Evolutionary conservation across 768 basidiomycete genomes (phyloP), one percentile per base, ranked within the genome.

Genomic region (Lactarius tabidus): DNA sequence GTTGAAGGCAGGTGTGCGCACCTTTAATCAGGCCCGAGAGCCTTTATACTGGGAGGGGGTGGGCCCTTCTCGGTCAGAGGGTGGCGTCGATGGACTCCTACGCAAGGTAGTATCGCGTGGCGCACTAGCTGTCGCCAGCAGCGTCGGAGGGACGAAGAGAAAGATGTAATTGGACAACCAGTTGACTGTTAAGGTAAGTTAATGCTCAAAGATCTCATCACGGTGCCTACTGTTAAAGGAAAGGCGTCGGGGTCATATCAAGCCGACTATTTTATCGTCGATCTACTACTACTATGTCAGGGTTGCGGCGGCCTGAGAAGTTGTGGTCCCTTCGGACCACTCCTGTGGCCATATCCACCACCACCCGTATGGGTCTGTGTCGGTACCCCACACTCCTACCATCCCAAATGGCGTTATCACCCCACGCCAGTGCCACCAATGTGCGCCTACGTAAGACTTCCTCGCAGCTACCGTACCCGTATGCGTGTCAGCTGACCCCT

Each of bases 281-380:
- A 36, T 6, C 23, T 48, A 48, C 12, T 26, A 9, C 23, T 48
- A 48, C 12, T 26, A 23, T 12, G 12, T 48, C 45, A 26, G 23
- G 14, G 45, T 48, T 6, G 23, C 12, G 12, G 39, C 39, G n/a
- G n/a, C n/a, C n/a, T n/a, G n/a, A 41, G 45, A 10, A 23, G 48
- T 12, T 48, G 14, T 12, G 14, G 23, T 48, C 14, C 23, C 15
- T 26, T 51, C 26, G 26, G 48, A 51, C 66, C 65, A 66, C 28
- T 58, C 56, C 36, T 26, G 45, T 4, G 65, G 65, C 65, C 65
- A 66, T 15, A 66, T 43, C 65, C 65, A 62, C 60, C 56, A 66
- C 56, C 56, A 58, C n/a, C 65, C 55, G 9, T 2, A 0, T 5
- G 2, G 6, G 15, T 15, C 14, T 1, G 18, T n/a, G 18, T 1